Base-by-base conservation (phyloP, 495 filamentous ascomycete genomes). In the Podospora australis region DNA sequence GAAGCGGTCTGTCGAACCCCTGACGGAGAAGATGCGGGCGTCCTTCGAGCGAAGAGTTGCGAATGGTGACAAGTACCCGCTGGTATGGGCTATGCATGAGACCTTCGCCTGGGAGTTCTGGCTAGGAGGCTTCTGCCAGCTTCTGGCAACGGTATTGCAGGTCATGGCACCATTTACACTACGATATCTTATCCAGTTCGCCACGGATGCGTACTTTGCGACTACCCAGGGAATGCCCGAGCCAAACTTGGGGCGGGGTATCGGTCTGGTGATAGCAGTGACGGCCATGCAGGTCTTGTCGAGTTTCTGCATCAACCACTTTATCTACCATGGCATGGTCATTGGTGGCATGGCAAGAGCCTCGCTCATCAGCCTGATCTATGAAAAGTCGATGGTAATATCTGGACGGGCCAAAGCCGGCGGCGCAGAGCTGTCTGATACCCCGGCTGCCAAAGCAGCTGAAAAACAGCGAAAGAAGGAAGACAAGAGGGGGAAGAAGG, bases 81-180 rank as follows among this genome's bases (percentile, higher is more conserved):
- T 98, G 9, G 55, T 87, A 9, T 85, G 80, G 71, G 87, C 91
- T 5, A 57, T 98, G 40, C 86, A 92, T 65, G 90, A 96, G 52
- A 88, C 87, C 2, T 94, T 92, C 72, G 81, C 83, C 54, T 68
- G 72, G 48, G 90, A 96, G 59, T 95, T 98, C 59, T 80, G 86
- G 71, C 54, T 94, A 11, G 89, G 89, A 23, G 91, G 86, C 3
- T 46, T 81, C 26, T 94, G 86, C 58, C 78, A 88, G 53, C 63
- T 96, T n/a, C 65, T 73, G 25, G 78, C 83, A n/a, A 74, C 79
- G 39, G 70, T 90, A 22, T 58, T 87, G 20, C 75, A 86, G 58
- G 84, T 89, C 50, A 72, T 92, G 52, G 80, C 87, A 28, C 83
- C 86, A 2, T 91, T 86, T 46, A 71, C 78, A 10, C 73, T 84